Evolutionary conservation across 768 basidiomycete species (phyloP), one percentile per base, ranked within the genome.

Genomic region (Boletus edulis): DNA sequence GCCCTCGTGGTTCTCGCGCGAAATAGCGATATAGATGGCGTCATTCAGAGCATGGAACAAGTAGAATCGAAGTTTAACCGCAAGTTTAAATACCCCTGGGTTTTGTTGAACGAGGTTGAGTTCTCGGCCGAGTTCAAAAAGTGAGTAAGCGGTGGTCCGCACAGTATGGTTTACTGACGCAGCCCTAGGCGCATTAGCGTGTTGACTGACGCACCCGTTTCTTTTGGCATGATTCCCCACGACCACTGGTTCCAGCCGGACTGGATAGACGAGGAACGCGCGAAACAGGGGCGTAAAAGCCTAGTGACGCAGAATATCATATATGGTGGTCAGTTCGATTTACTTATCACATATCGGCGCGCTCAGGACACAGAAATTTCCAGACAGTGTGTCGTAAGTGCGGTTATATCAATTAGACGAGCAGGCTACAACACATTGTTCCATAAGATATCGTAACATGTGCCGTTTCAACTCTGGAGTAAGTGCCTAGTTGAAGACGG

Each of bases 391-490:
- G 7, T 72, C 78, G 76, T 78, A 49, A 61, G 74, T 72, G 14
- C 48, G 11, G 15, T 42, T 43, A 22, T 27, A 18, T 29, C 5
- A 24, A 11, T 22, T n/a, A 17, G 14, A 43, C 13, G 14, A 18
- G 12, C 14, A 10, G 10, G 13, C 27, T 14, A 29, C 53, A 29
- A 55, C 7, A 13, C 13, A 46, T 39, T 38, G 11, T 15, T 29
- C 44, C 12, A 22, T 9, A 35, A 79, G 75, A n/a, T 87, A 89
- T 60, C 78, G 85, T n/a, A 86, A 87, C 52, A 88, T 89, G 87
- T 89, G 87, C 66, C 76, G 87, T 37, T 89, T 81, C 71, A 86
- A 87, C 67, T 87, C 84, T 1, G 86, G 84, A 2, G 83, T 84
- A 59, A 56, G 80, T 67, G 27, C 11, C 31, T 35, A 39, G n/a